phyloP scores from a whole-genome alignment of 179 eudicot genomes.

The Drosera spatulata region DNA sequence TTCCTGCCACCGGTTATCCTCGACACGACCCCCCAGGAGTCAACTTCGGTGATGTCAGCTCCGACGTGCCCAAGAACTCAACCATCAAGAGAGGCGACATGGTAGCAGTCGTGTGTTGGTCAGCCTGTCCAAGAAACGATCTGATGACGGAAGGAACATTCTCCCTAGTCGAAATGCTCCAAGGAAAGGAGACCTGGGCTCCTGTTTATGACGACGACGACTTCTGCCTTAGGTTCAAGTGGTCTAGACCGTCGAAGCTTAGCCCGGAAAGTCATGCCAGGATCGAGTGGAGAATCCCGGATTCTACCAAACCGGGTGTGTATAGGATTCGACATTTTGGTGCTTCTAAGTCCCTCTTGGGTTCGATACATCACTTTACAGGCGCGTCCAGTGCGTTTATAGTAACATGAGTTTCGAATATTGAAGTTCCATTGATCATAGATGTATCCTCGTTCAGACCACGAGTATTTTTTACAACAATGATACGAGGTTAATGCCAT shows the following conservation, averaged over 20 bases:
- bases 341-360: slow-evolving; percentile 63
- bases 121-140: slow-evolving; percentile 93
- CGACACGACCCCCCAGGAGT: slow-evolving; percentile 58
- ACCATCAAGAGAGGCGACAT: slow-evolving; percentile 58
- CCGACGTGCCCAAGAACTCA: slow-evolving; percentile 59
- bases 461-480: too few relatives aligned
- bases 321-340: slow-evolving; percentile 90
- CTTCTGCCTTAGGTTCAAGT: slow-evolving; percentile 69
- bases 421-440: too few relatives aligned
- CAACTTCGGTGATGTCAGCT: slow-evolving; percentile 53
- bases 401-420: slow-evolving; percentile 20
- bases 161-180: slow-evolving; percentile 65
- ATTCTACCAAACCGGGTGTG: slow-evolving; percentile 48
- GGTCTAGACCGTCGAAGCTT: slow-evolving; percentile 67
- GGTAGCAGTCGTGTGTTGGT: slow-evolving; percentile 59
- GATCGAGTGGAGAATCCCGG: slow-evolving; percentile 84
- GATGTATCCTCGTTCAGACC: too few relatives aligned
- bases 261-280: slow-evolving; percentile 69
- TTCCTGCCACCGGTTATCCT: slow-evolving; percentile 63
- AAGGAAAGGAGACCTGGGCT: slow-evolving; percentile 50
- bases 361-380: slow-evolving; percentile 60
- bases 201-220: slow-evolving; percentile 88
- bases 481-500: too few relatives aligned
- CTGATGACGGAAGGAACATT: slow-evolving; percentile 95
- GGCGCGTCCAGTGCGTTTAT: slow-evolving; percentile 89